Base-by-base conservation (phyloP, 2,329 filamentous ascomycete genomes). In the Sporothrix curviconia region DNA sequence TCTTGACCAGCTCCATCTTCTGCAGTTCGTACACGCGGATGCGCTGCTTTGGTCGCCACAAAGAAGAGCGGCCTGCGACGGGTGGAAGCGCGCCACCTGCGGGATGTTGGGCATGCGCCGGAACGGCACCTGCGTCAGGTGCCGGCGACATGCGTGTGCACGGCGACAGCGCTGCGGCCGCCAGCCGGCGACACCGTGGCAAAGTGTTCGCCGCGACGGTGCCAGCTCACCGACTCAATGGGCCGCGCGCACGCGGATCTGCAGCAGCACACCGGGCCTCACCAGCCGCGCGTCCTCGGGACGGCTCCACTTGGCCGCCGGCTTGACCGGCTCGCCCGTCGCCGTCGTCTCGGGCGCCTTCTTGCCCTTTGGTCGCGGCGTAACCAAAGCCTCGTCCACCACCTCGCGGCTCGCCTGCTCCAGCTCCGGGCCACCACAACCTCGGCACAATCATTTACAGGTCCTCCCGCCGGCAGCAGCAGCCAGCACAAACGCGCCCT, bases 1-100 rank as follows among this genome's bases (percentile, higher is more conserved):
- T 90, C 76, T 96, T 96, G 71, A 96, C 82, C 34, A 99, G 83
- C 67, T 95, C 89, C 70, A 96, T 91, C 66, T 86, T 86, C 63
- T 92, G 88, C 46, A 99, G 81, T 71, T 99, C 94, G 74, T 99
- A 99, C 67, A 89, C 89, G 57, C 94, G 88, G 67, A 99, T 92
- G 58, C 88, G 87, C 65, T 92, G 89, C 72, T 96, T n/a, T 91
- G 11, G 95, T 97, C 3, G 94, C 94, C 56, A 99, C 90, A 69
- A 97, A 97, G 76, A 99, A 92, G 51, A 96, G 84, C 0, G 94
- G 92, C n/a, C 64, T 91, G 87, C 40, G 86, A 89, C 2, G 94
- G 94, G 71, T 99, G 95, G 80, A 99, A 99, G 64, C 92, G 90
- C 4, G 91, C 92, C 1, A 88, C 87, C 72, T 97, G 92, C 1